Base-by-base conservation (phyloP, 2,329 filamentous ascomycete species). In the Cyphellophora europaea region DNA sequence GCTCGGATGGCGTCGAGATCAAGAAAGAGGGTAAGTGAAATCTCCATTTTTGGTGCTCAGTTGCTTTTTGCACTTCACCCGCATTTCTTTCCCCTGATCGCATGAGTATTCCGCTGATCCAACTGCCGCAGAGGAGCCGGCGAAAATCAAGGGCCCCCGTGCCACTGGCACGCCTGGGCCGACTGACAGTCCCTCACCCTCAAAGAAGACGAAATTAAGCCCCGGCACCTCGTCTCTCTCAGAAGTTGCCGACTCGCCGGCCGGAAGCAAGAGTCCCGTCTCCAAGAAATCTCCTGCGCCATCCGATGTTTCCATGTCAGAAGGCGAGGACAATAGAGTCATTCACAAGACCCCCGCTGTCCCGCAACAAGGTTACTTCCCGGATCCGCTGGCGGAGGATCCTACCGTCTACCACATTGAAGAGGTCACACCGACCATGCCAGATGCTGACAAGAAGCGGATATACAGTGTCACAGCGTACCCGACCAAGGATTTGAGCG, bases 401-500 rank as follows among this genome's bases (percentile, higher is more conserved):
- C 87, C 88, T 2, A 94, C 89, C 21, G 72, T 95, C 32, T 98
- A 98, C 65, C 83, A 98, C 55, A 95, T 98, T 43, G 79, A 79
- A 37, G 70, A 79, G 0, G 69, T 88, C 15, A 72, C 73, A 1
- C 72, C 79, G 1, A 79, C 72, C 44, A 93, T 94, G 80, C 71
- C 77, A 2, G 77, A 87, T 38, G 81, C 89, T n/a, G 80, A 93
- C 51, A 84, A 80, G 57, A 87, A 82, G 53, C 76, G 82, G 47
- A 89, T 96, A 34, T 93, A 85, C 57, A 86, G 85, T 5, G 91
- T 98, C 11, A 78, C 82, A 4, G 69, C 74, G 11, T 98, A 91
- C 54, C 91, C 91, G 1, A 72, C 71, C 34, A 80, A 74, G 44
- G 84, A 95, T 52, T 69, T 98, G 6, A 71, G 78, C 38, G 80